A percentile compares a stretch with the other conserved stretches of the same genome.
phyloP scores from a whole-genome alignment of 257 asterid genomes.

The Pogostemon cablin region DNA sequence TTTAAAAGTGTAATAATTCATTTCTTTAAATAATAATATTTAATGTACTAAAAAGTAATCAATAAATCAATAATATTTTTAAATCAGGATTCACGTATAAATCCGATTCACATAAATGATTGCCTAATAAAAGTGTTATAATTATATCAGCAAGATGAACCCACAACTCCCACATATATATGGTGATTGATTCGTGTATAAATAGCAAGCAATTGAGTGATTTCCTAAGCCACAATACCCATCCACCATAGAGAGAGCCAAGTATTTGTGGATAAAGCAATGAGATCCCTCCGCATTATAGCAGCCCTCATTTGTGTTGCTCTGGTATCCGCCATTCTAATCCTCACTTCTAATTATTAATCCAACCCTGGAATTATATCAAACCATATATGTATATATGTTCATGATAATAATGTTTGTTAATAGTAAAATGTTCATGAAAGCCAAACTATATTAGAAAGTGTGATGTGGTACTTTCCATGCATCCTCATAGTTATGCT shows the following conservation, averaged over 20 bases:
- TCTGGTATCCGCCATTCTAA: slow-evolving; percentile 34
- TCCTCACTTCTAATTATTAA: neutral
- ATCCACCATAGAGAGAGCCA: neutral
- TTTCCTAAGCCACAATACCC: neutral
- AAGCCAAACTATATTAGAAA: neutral
- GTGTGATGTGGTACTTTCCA: neutral
- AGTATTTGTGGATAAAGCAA: neutral
- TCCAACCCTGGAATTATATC: neutral
- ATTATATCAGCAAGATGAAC: no score
- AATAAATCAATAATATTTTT: no score
- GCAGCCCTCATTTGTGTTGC: slow-evolving; percentile 37
- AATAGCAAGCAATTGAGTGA: slow-evolving; percentile 5
- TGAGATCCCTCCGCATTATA: slow-evolving; percentile 32
- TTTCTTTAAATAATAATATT: no score
- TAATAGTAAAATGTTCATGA: no score
- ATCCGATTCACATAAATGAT: no score
- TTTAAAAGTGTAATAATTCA: no score
- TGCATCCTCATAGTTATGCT: neutral
- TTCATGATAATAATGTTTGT: neutral
- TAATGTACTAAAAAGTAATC: no score
- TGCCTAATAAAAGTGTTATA: no score
- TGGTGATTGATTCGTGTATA: slow-evolving; percentile 7
- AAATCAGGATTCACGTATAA: no score
- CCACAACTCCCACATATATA: no score
- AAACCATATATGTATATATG: neutral